A percentile compares a stretch with the other conserved stretches of the same genome.
These are phyloP conservation scores for Colletotrichum kahawae DNA, from an alignment of 2,329 filamentous ascomycete species.

Conservation along the genomic window DNA sequence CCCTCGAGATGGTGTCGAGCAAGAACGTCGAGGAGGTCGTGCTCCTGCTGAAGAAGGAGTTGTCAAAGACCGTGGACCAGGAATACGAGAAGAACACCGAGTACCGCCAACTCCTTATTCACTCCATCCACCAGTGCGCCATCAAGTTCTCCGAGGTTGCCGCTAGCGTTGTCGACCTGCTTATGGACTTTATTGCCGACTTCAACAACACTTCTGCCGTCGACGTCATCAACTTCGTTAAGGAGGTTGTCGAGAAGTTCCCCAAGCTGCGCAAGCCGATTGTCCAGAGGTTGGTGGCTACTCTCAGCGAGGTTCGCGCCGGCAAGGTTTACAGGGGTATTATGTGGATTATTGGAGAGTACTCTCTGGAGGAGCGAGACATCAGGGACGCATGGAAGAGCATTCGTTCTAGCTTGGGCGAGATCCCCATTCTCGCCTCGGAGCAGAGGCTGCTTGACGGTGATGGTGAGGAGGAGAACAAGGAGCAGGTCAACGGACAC, in stretches of 20 bases:
- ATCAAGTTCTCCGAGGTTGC: slow-evolving; percentile 99
- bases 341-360: slow-evolving; percentile 97
- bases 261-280: slow-evolving; percentile 87
- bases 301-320: slow-evolving; percentile 89
- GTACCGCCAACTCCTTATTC: slow-evolving; percentile 93
- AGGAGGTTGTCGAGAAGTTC: slow-evolving; percentile 98
- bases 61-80: slow-evolving; percentile 96
- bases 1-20: slow-evolving; percentile 97
- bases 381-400: slow-evolving; percentile 97
- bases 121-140: slow-evolving; percentile 96
- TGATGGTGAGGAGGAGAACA: slow-evolving; percentile 68
- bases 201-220: slow-evolving; percentile 97
- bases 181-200: slow-evolving; percentile 99
- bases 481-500: slow-evolving; percentile 78
- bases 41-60: slow-evolving; percentile 93
- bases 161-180: slow-evolving; percentile 90
- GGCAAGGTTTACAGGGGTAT: slow-evolving; percentile 98
- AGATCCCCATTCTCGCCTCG: slow-evolving; percentile 95
- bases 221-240: slow-evolving; percentile 98
- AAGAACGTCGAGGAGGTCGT: slow-evolving; percentile 99
- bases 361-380: slow-evolving; percentile 90
- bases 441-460: slow-evolving; percentile 92
- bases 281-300: slow-evolving; percentile 85
- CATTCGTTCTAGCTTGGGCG: slow-evolving; percentile 90
- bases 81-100: slow-evolving; percentile 98